These are phyloP conservation scores for Silene noctiflora DNA, from an alignment of 179 eudicot species.

Conservation along the genomic window DNA sequence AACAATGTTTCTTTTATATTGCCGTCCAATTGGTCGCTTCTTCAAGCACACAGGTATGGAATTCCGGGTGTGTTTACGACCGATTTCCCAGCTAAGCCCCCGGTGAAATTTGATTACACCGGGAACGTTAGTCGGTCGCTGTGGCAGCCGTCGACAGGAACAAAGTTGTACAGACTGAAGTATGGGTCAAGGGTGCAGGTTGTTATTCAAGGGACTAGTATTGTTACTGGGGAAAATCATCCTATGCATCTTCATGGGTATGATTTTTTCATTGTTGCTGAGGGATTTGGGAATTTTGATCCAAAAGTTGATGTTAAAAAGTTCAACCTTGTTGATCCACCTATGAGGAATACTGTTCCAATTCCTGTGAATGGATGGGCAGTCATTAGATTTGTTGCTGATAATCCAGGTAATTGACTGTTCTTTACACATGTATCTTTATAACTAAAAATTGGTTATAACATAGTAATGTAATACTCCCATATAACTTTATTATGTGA, in stretches of 20 bases:
- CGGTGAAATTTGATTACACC: constrained; percentile 68
- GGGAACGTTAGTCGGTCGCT: constrained; percentile 70
- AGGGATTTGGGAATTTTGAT: constrained; percentile 78
- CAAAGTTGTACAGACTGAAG: constrained; percentile 60
- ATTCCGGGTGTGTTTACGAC: constrained; percentile 70
- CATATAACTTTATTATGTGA: too few species aligned
- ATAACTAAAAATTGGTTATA: too few species aligned
- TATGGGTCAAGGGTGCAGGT: constrained; percentile 71
- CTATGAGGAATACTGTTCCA: constrained; percentile 75
- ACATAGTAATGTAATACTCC: too few species aligned
- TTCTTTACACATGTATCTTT: neutral
- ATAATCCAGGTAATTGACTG: constrained; percentile 67
- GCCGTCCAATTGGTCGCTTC: constrained; percentile 63
- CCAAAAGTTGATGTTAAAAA: constrained; percentile 53
- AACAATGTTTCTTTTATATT: constrained; percentile 74
- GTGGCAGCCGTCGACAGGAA: constrained; percentile 64
- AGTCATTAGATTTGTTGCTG: constrained; percentile 80
- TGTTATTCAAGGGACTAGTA: constrained; percentile 77
- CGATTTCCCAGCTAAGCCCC: constrained; percentile 69
- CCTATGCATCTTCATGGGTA: constrained; percentile 92
- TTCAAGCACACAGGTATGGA: constrained; percentile 60
- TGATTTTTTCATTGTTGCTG: constrained; percentile 76
- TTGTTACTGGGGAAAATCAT: constrained; percentile 73
- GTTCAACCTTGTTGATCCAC: constrained; percentile 86
- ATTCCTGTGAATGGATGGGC: constrained; percentile 84